These are phyloP conservation scores for Fermentozyma sake DNA, from an alignment of 1,139 yeast species.

Conservation along the genomic window DNA sequence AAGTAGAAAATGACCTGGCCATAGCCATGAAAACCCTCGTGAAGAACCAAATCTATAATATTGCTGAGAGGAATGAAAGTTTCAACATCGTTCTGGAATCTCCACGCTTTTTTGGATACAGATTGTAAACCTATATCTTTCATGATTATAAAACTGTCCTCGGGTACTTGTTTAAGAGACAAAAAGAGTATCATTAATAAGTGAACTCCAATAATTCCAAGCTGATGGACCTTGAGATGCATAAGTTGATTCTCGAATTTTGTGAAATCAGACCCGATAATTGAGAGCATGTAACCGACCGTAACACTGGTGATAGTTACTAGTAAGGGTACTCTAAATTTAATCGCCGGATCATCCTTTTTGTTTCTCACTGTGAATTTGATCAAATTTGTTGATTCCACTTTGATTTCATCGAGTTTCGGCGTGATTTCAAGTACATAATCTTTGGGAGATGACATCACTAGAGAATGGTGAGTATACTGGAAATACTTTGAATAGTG, in stretches of 20 bases:
- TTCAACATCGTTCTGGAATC: conserved; percentile 15
- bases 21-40: conserved; percentile 63
- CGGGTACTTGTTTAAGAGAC: conserved; percentile 20
- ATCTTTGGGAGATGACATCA: conserved; percentile 33
- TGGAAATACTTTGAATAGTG: not conserved
- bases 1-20: conserved; percentile 59
- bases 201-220: not conserved
- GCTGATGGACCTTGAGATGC: not conserved
- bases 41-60: conserved; percentile 57
- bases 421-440: conserved; percentile 27
- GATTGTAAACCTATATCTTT: conserved; percentile 37
- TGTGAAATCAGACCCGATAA: not conserved
- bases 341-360: no score
- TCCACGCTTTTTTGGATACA: conserved; percentile 25
- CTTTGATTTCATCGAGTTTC: conserved; percentile 5
- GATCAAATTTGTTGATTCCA: conserved; percentile 12
- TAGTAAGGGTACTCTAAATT: no score
- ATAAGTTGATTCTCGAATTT: conserved; percentile 1
- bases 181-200: conserved; percentile 9
- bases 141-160: conserved; percentile 33
- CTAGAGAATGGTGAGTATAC: no score
- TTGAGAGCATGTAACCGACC: not conserved
- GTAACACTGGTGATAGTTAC: not conserved
- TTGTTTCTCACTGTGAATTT: conserved; percentile 17
- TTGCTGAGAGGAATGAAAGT: conserved; percentile 48